Percentiles rank a stretch among this genome's conserved stretches.
Conservation (phyloP, 2,329 filamentous ascomycete species). For the Colletotrichum cuscutae region DNA sequence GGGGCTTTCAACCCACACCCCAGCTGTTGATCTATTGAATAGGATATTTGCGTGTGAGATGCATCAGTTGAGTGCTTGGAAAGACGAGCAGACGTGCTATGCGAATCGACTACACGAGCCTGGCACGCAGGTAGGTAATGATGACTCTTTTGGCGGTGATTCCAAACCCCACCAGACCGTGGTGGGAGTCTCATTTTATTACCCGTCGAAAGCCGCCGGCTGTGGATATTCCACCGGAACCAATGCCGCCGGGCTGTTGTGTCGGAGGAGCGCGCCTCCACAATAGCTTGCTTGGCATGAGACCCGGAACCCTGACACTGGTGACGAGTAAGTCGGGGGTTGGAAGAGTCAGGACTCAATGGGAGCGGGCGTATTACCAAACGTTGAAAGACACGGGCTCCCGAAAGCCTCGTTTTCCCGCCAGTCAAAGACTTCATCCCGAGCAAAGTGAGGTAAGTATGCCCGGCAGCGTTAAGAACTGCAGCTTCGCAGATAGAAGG, state of each 20-base stretch:
- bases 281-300: constrained; percentile 27
- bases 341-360: constrained; percentile 3
- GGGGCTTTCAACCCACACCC: neutral
- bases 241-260: neutral
- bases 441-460: neutral
- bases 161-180: neutral
- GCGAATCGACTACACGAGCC: neutral
- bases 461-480: neutral
- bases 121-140: neutral
- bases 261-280: constrained; percentile 19
- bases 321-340: constrained; percentile 26
- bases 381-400: constrained; percentile 2
- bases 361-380: constrained; percentile 29
- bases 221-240: constrained; percentile 21
- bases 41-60: neutral
- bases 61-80: neutral
- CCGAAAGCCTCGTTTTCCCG: neutral
- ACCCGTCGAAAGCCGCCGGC: constrained; percentile 7
- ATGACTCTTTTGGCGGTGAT: constrained; percentile 14
- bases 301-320: constrained; percentile 27
- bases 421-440: neutral
- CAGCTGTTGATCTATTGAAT: neutral
- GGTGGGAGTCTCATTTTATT: constrained; percentile 12
- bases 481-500: neutral
- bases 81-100: neutral